A percentile compares a stretch with the other conserved stretches of the same genome.
Conservation (phyloP, 805 yeast species). For the Teunomyces lycoperdinae region DNA sequence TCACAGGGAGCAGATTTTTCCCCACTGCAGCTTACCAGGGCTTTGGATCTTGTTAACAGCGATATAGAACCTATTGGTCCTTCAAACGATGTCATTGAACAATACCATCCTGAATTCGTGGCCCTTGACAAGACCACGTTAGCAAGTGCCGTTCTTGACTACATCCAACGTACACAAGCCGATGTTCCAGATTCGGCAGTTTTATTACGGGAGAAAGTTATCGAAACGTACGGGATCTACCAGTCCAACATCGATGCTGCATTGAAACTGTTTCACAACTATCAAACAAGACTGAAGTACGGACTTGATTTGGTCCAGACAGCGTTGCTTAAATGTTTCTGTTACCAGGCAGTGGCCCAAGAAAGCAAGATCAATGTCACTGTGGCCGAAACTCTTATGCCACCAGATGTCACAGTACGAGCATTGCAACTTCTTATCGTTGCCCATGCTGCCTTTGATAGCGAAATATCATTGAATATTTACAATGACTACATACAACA, state of each 20-base stretch:
- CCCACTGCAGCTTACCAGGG: constrained; percentile 1
- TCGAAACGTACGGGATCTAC: constrained; percentile 33
- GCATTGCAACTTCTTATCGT: constrained; percentile 41
- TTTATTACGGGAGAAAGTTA: constrained; percentile 27
- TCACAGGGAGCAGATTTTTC: too few relatives aligned
- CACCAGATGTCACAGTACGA: constrained; percentile 26
- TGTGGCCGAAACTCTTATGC: constrained; percentile 39
- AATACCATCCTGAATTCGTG: not conserved
- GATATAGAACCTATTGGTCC: not conserved
- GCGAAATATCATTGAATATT: constrained; percentile 37
- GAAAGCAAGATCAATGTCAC: constrained; percentile 26
- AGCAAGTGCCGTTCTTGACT: constrained; percentile 12
- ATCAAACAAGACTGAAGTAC: constrained; percentile 35
- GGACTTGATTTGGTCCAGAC: constrained; percentile 42
- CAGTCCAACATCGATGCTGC: constrained; percentile 25
- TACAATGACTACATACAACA: constrained; percentile 46
- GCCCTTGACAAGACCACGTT: not conserved
- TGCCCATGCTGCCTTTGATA: constrained; percentile 37
- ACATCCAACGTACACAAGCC: constrained; percentile 19
- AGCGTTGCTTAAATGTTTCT: constrained; percentile 38
- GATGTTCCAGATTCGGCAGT: constrained; percentile 16
- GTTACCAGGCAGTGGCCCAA: constrained; percentile 37
- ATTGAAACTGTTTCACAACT: constrained; percentile 37
- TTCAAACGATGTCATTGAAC: not conserved
- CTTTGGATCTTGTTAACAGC: not conserved